These are phyloP conservation scores for Epichloe scottii DNA, from an alignment of 2,329 filamentous ascomycete genomes.

Conservation along the genomic window DNA sequence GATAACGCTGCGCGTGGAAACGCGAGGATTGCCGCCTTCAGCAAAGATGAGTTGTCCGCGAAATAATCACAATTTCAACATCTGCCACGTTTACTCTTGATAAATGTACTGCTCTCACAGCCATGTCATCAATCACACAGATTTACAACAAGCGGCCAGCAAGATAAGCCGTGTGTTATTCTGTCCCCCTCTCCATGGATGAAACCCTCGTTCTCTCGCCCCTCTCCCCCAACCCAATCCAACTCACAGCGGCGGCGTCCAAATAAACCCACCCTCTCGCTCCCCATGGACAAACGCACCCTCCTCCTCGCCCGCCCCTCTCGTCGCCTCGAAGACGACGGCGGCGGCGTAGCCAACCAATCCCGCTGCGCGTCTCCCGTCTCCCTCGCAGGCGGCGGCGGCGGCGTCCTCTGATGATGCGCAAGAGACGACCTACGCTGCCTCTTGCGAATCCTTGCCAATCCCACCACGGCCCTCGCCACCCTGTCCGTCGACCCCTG, in stretches of 20 bases:
- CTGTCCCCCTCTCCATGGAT: background rate
- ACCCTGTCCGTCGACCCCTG: constrained; percentile 9
- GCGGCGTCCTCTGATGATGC: background rate
- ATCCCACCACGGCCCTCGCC: background rate
- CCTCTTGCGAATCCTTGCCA: constrained; percentile 1
- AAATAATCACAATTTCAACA: too few relatives aligned
- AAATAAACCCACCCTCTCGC: too few relatives aligned
- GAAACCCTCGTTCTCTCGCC: background rate
- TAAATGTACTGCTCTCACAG: too few relatives aligned
- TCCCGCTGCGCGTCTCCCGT: background rate
- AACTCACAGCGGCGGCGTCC: too few relatives aligned
- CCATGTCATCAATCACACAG: too few relatives aligned
- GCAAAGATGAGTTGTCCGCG: too few relatives aligned
- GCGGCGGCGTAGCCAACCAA: background rate
- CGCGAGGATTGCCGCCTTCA: too few relatives aligned
- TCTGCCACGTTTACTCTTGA: too few relatives aligned
- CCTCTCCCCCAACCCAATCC: too few relatives aligned
- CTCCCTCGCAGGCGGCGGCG: background rate
- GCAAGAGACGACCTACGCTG: background rate
- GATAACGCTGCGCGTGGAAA: too few relatives aligned
- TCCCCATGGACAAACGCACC: background rate
- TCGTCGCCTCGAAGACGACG: background rate
- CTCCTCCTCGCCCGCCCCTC: background rate
- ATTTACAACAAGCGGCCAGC: too few relatives aligned
- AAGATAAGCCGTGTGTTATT: too few relatives aligned